phyloP scores from a whole-genome alignment of 176 grass and related monocot genomes.

The Guadua angustifolia region DNA sequence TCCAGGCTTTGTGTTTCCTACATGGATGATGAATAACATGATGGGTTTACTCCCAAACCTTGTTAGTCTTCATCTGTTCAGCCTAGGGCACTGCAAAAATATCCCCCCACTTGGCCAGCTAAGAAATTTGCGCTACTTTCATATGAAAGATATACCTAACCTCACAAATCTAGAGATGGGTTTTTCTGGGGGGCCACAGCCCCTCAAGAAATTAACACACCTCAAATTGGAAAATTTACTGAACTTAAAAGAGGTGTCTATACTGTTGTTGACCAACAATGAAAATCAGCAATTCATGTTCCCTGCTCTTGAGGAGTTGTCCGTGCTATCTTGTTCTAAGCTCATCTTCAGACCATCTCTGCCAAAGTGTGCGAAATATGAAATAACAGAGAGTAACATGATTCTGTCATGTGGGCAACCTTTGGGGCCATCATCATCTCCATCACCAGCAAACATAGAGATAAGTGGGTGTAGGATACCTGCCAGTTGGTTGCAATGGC shows the following conservation, averaged over 20 bases:
- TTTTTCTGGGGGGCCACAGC: slow-evolving; percentile 30
- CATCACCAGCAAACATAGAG: slow-evolving; percentile 2
- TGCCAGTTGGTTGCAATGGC: slow-evolving; percentile 19
- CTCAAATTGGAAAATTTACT: slow-evolving; percentile 30
- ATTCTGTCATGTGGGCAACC: slow-evolving; percentile 39
- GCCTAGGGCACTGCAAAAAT: slow-evolving; percentile 10
- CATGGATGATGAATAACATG: slow-evolving; percentile 36
- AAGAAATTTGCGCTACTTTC: slow-evolving; percentile 28
- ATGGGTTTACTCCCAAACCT: slow-evolving; percentile 35
- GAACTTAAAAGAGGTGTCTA: slow-evolving; percentile 25
- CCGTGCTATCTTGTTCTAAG: slow-evolving; percentile 16
- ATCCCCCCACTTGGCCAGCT: slow-evolving; percentile 38
- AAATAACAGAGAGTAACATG: slow-evolving; percentile 27
- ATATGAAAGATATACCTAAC: slow-evolving; percentile 44
- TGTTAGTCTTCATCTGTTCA: slow-evolving; percentile 31
- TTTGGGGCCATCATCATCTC: slow-evolving; percentile 32
- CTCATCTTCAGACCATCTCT: slow-evolving; percentile 36
- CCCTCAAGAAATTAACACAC: slow-evolving; percentile 32
- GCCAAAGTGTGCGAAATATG: slow-evolving; percentile 25
- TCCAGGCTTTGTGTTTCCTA: slow-evolving; percentile 20
- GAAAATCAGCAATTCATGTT: slow-evolving; percentile 42
- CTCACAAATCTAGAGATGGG: slow-evolving; percentile 24
- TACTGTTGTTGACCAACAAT: background rate
- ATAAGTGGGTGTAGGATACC: slow-evolving; percentile 30
- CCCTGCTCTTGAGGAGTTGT: slow-evolving; percentile 41